Percentiles rank a stretch among this genome's conserved stretches.
phyloP scores from a whole-genome alignment of 2,329 filamentous ascomycete species.

The Cephalotrichum gorgonifer region DNA sequence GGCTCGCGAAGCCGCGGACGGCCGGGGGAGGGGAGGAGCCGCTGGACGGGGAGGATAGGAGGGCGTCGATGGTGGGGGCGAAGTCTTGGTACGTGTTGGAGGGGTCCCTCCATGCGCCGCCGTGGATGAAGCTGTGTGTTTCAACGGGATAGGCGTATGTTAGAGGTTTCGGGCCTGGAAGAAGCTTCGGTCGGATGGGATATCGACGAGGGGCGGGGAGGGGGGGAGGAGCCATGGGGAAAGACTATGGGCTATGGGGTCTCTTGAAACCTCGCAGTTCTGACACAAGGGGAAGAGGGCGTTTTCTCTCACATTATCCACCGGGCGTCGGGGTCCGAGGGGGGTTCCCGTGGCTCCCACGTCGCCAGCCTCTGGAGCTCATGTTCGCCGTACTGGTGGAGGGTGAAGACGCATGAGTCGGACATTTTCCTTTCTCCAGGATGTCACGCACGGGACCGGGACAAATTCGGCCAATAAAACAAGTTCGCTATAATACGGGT shows the following conservation, averaged over 20 bases:
- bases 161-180: background rate
- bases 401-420: background rate
- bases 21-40: slow-evolving; percentile 41
- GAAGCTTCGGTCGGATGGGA: background rate
- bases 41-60: slow-evolving; percentile 40
- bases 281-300: too few relatives aligned
- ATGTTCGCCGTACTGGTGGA: slow-evolving; percentile 2
- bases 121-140: slow-evolving; percentile 32
- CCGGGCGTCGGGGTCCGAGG: background rate
- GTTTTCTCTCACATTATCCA: slow-evolving; percentile 6
- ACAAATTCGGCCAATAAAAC: too few relatives aligned
- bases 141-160: slow-evolving; percentile 18
- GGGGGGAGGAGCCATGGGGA: background rate
- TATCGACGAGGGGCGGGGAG: background rate
- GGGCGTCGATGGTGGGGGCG: slow-evolving; percentile 14
- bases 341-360: background rate
- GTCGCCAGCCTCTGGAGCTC: slow-evolving; percentile 3
- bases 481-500: too few relatives aligned
- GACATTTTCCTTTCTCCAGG: too few relatives aligned
- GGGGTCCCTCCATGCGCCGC: slow-evolving; percentile 17
- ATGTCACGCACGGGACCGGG: too few relatives aligned
- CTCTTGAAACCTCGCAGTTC: too few relatives aligned
- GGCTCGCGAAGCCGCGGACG: slow-evolving; percentile 19
- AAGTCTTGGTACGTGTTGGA: slow-evolving; percentile 8
- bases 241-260: too few relatives aligned